Evolutionary conservation across 495 filamentous ascomycete species (phyloP), one percentile per base, ranked within the genome.

Genomic region (Lentithecium fluviatile): DNA sequence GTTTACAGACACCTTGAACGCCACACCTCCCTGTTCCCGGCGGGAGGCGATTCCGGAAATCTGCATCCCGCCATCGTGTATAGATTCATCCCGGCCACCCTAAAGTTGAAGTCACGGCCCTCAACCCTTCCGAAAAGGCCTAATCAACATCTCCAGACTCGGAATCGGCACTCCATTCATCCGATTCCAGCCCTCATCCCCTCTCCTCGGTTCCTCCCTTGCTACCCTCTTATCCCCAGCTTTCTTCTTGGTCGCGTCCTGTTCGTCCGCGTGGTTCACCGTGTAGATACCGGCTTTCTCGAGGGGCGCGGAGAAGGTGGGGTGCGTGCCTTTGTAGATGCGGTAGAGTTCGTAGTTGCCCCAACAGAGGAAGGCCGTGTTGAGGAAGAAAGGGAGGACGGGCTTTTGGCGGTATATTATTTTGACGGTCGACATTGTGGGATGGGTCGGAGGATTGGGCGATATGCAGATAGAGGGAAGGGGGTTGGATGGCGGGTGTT

Each of bases 151-250:
- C 29, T 58, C 55, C 20, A 58, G 49, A 36, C 26, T 58, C 43
- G 55, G 55, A 0, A 58, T 50, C 45, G 55, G 55, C 2, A 58
- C 24, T 17, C 55, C 55, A 50, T 58, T 58, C 45, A 58, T 20
- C 4, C 6, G 23, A 1, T 40, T 23, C 55, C 55, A 58, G 3
- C 29, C 10, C 29, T 32, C 29, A 8, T n/a, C 45, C 2, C 20
- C n/a, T n/a, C n/a, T n/a, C 45, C 11, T 15, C 45, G 19, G 21
- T 26, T 1, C 20, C n/a, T 38, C 13, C 23, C 25, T 20, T 29
- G 24, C 13, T 25, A 15, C 4, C 15, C 48, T 26, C 43, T 25
- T 36, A 24, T 25, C 53, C 43, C 11, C 21, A 32, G 29, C 25
- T 24, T 34, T 32, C 43, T 19, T 15, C 45, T 49, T 45, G 21